phyloP scores from a whole-genome alignment of 306 rosid genomes.

The Cucurbita maxima region DNA sequence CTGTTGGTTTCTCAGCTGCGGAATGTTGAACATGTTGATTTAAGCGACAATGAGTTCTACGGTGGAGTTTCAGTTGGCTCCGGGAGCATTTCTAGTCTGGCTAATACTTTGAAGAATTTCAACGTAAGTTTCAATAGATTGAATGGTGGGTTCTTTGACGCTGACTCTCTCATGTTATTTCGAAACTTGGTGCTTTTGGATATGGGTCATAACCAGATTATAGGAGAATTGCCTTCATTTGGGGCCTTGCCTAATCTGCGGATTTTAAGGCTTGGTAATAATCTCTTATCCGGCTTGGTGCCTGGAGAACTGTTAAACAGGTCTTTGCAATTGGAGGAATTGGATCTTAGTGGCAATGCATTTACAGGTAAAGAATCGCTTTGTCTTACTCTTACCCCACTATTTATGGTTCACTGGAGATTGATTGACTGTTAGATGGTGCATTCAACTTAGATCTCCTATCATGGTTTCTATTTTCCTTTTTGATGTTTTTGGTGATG shows the following conservation, averaged over 20 bases:
- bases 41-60: constrained; percentile 54
- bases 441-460: not conserved
- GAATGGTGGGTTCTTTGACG: constrained; percentile 44
- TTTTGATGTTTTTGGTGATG: not conserved
- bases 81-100: constrained; percentile 46
- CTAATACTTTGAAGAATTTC: constrained; percentile 42
- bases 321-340: constrained; percentile 41
- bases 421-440: not conserved
- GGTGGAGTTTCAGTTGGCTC: constrained; percentile 35
- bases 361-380: constrained; percentile 49
- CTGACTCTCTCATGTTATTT: constrained; percentile 33
- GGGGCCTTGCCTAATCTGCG: constrained; percentile 37
- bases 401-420: not conserved
- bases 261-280: constrained; percentile 38
- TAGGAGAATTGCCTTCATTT: constrained; percentile 67
- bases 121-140: constrained; percentile 47
- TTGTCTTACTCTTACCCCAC: not conserved
- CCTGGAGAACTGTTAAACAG: constrained; percentile 46
- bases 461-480: not conserved
- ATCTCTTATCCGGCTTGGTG: constrained; percentile 46
- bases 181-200: constrained; percentile 62
- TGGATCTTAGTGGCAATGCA: constrained; percentile 78
- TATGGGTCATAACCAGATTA: constrained; percentile 45
- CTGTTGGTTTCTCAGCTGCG: constrained; percentile 34
- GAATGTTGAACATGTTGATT: constrained; percentile 60